A percentile compares a stretch with the other conserved stretches of the same genome.
Conservation (phyloP, 805 yeast species). For the Yarrowia deformans region DNA sequence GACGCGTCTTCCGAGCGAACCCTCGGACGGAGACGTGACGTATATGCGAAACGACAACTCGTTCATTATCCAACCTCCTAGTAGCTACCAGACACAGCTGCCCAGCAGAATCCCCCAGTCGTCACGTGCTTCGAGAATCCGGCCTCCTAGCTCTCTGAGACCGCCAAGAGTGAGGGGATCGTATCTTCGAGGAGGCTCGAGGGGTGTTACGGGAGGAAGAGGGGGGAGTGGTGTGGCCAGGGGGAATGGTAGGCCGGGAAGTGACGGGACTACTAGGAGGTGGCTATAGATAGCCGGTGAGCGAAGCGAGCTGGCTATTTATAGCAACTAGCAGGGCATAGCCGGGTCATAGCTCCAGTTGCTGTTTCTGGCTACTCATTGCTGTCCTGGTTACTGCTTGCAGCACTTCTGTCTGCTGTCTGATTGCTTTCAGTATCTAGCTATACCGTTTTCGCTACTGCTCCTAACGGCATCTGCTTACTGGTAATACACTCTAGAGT, state of each 20-base stretch:
- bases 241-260: neutral
- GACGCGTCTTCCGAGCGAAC: constrained; percentile 18
- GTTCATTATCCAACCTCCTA: constrained; percentile 33
- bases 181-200: constrained; percentile 10
- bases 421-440: too few relatives aligned
- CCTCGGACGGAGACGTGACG: constrained; percentile 33
- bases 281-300: constrained; percentile 4
- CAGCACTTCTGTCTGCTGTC: too few relatives aligned
- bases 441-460: too few relatives aligned
- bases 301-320: neutral
- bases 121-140: constrained; percentile 1
- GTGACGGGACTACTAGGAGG: constrained; percentile 16
- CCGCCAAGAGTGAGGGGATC: constrained; percentile 9
- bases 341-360: too few relatives aligned
- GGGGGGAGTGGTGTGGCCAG: neutral
- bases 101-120: constrained; percentile 30
- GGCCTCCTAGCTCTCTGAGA: constrained; percentile 24
- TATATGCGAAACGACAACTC: constrained; percentile 32
- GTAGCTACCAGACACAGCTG: neutral
- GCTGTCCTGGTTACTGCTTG: too few relatives aligned
- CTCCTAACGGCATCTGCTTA: too few relatives aligned
- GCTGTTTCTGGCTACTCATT: too few relatives aligned
- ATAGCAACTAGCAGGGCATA: too few relatives aligned
- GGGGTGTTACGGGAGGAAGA: constrained; percentile 20
- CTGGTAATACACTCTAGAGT: too few relatives aligned